Conservation (phyloP, 2,329 filamentous ascomycete genomes). For the Cladorrhinum sp. region DNA sequence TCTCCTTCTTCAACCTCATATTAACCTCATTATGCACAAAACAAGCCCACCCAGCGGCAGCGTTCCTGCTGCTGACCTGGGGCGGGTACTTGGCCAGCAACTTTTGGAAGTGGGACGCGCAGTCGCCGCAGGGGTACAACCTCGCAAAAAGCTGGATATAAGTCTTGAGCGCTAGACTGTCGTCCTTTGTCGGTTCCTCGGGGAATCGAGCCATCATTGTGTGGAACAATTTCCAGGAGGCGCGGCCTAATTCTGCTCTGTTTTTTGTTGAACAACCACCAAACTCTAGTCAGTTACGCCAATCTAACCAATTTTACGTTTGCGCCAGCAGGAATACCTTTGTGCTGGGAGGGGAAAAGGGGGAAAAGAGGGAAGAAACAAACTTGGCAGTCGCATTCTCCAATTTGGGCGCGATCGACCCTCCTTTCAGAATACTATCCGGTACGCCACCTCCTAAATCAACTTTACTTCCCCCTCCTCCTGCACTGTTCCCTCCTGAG, state of each 20-base stretch:
- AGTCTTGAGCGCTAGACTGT: slow-evolving; percentile 60
- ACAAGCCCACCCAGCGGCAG: slow-evolving; percentile 66
- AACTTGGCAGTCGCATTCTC: slow-evolving; percentile 81
- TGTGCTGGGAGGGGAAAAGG: neutral
- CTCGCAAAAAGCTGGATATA: slow-evolving; percentile 65
- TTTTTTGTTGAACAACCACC: too few species aligned
- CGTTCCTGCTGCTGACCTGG: slow-evolving; percentile 61
- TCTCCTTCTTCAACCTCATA: slow-evolving; percentile 56
- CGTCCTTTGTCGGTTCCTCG: slow-evolving; percentile 60
- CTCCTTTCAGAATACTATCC: slow-evolving; percentile 57
- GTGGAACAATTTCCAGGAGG: slow-evolving; percentile 68
- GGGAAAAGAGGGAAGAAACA: slow-evolving; percentile 20
- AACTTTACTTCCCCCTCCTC: slow-evolving; percentile 17
- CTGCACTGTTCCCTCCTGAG: too few species aligned
- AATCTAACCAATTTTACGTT: too few species aligned
- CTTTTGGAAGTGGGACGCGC: slow-evolving; percentile 64
- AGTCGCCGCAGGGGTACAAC: slow-evolving; percentile 70
- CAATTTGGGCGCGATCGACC: slow-evolving; percentile 74
- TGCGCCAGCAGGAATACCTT: too few species aligned
- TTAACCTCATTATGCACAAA: slow-evolving; percentile 68
- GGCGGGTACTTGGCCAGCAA: slow-evolving; percentile 62
- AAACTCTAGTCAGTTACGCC: too few species aligned
- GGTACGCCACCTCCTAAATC: slow-evolving; percentile 41
- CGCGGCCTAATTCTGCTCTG: slow-evolving; percentile 63
- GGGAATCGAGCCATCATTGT: slow-evolving; percentile 70